phyloP scores from a whole-genome alignment of 129 eudicot species.

The Cynara cardunculus region DNA sequence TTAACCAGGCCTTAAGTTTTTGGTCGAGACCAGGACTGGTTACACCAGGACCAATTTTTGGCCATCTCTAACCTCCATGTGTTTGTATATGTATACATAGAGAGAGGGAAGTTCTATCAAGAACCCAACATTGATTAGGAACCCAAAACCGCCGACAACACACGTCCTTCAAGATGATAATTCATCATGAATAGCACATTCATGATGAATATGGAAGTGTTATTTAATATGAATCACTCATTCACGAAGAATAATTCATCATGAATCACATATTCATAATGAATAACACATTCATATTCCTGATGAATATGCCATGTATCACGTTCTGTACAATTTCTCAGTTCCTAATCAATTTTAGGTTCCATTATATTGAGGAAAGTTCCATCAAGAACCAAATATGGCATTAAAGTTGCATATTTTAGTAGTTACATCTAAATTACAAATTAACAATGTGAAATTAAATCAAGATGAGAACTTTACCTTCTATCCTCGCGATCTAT shows the following conservation, averaged over 20 bases:
- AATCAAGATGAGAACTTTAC: slow-evolving; percentile 14
- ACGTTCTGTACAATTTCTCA: not conserved
- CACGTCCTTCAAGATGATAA: not conserved
- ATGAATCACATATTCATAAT: not conserved
- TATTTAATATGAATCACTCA: no score
- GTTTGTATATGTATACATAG: no score
- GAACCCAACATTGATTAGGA: no score
- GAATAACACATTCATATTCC: no score
- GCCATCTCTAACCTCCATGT: no score
- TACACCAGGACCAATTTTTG: no score
- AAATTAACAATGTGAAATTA: slow-evolving; percentile 6
- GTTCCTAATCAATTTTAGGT: not conserved
- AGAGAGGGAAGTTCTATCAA: no score
- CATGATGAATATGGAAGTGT: no score
- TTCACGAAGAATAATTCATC: not conserved
- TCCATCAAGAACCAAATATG: not conserved
- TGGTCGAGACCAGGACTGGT: no score
- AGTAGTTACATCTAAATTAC: slow-evolving; percentile 15
- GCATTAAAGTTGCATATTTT: slow-evolving; percentile 1
- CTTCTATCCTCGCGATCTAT: slow-evolving; percentile 2
- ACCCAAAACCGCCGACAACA: not conserved
- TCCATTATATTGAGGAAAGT: no score
- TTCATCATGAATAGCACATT: no score
- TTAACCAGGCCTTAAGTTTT: no score
- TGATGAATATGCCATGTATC: not conserved